Percentiles rank a stretch among this genome's conserved stretches.
These are phyloP conservation scores for Mycothermus thermophilus DNA, from an alignment of 495 filamentous ascomycete species.

Conservation along the genomic window DNA sequence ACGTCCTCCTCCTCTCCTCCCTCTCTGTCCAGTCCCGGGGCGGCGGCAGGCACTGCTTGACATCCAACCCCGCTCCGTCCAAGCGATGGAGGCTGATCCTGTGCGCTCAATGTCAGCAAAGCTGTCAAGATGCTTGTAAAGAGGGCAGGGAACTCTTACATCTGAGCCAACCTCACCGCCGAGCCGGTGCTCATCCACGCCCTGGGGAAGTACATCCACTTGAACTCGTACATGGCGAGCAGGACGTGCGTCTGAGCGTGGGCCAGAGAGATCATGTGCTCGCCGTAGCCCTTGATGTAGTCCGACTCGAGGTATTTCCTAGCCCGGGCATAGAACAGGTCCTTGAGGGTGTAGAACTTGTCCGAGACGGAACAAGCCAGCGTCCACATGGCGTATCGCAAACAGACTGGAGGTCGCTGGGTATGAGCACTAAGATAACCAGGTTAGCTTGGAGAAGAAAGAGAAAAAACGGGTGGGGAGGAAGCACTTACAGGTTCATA, in stretches of 20 bases:
- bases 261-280: conserved; percentile 66
- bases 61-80: conserved; percentile 74
- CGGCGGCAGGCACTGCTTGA: conserved; percentile 78
- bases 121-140: no score
- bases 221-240: conserved; percentile 78
- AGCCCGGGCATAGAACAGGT: conserved; percentile 74
- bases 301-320: conserved; percentile 82
- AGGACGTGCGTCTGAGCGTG: conserved; percentile 75
- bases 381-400: conserved; percentile 92
- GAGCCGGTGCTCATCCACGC: conserved; percentile 89
- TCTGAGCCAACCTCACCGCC: conserved; percentile 60
- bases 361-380: conserved; percentile 71
- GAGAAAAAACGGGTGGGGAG: neutral
- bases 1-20: conserved; percentile 82
- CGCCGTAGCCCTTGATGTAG: conserved; percentile 87
- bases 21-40: conserved; percentile 85
- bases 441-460: conserved; percentile 10
- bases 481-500: conserved; percentile 50
- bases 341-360: conserved; percentile 60
- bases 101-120: conserved; percentile 4
- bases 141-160: conserved; percentile 32
- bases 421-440: conserved; percentile 53
- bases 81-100: conserved; percentile 79
- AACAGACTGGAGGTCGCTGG: conserved; percentile 72
- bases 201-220: conserved; percentile 93